Base-by-base conservation (phyloP, 2,329 filamentous ascomycete species). In the Mycosphaerelloides madeirae region DNA sequence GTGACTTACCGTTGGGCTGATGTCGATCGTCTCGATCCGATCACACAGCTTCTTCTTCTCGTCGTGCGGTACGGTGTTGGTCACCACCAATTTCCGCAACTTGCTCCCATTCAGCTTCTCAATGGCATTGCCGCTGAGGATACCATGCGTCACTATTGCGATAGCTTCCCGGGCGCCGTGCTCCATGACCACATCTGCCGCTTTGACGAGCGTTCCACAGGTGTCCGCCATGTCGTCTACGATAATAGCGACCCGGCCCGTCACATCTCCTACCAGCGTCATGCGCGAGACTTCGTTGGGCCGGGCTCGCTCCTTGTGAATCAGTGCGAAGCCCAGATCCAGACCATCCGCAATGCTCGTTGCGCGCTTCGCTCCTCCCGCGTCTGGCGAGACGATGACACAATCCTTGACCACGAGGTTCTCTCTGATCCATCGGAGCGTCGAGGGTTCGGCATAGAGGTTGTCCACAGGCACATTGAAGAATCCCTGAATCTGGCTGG, bases 191-290 rank as follows among this genome's bases (percentile, higher is more conserved):
- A 90, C 91, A 45, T 87, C 83, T 13, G 91, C 93, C 2, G 90
- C 93, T 72, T 97, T 97, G 66, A 77, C 80, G 11, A 86, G 74
- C 1, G 88, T 95, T 56, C 89, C 89, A 66, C 90, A 96, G 3
- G 91, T 96, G 65, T 97, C 91, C 25, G 90, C 90, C 88, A 97
- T 96, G 65, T 97, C 91, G 65, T 97, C 91, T 37, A 98, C 91
- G 38, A 98, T 82, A 62, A 98, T 96, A 48, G 91, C 91, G 22
- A 91, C 83, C 72, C 93, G 93, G 70, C 87, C 86, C 55, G 82
- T 79, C 36, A 97, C 93, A 55, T 94, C 89, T 55, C 93, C 93
- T 39, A 97, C 91, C n/a, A 98, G 83, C 1, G 89, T 87, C 88
- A 95, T 95, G 59, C 87, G 84, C 8, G 85, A 88, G 49, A 95